Percentiles rank a stretch among this genome's conserved stretches.
These are phyloP conservation scores for Zea luxurians DNA, from an alignment of 176 grass and related monocot species.

Conservation along the genomic window DNA sequence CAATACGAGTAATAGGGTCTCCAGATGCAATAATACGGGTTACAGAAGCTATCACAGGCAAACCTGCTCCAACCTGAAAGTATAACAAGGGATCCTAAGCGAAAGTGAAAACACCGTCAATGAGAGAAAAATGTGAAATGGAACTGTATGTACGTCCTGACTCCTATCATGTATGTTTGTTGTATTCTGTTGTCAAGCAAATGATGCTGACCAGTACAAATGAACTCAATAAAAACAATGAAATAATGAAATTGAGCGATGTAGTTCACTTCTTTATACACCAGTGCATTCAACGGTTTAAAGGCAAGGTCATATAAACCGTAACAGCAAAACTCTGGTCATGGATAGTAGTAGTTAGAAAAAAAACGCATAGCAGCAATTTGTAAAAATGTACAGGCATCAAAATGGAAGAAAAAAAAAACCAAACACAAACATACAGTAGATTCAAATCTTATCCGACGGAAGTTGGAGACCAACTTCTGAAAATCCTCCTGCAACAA, in stretches of 20 bases:
- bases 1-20: slow-evolving; percentile 75
- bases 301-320: neutral
- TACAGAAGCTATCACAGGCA: slow-evolving; percentile 88
- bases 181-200: neutral
- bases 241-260: neutral
- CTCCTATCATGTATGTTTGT: neutral
- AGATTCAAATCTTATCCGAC: slow-evolving; percentile 84
- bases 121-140: neutral
- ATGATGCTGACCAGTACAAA: neutral
- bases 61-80: slow-evolving; percentile 85
- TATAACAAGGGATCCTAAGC: neutral
- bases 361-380: neutral
- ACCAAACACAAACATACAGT: slow-evolving; percentile 58
- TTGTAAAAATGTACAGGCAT: slow-evolving; percentile 2
- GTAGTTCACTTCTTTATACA: neutral
- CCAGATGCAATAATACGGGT: slow-evolving; percentile 74
- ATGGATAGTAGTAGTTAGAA: neutral
- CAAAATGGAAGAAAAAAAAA: neutral
- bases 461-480: slow-evolving; percentile 66
- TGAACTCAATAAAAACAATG: neutral
- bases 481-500: slow-evolving; percentile 41
- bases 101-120: slow-evolving; percentile 14
- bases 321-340: neutral
- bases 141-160: neutral
- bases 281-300: neutral